Evolutionary conservation across 2,329 filamentous ascomycete species (phyloP).

Genomic region (Alternaria arbusti): DNA sequence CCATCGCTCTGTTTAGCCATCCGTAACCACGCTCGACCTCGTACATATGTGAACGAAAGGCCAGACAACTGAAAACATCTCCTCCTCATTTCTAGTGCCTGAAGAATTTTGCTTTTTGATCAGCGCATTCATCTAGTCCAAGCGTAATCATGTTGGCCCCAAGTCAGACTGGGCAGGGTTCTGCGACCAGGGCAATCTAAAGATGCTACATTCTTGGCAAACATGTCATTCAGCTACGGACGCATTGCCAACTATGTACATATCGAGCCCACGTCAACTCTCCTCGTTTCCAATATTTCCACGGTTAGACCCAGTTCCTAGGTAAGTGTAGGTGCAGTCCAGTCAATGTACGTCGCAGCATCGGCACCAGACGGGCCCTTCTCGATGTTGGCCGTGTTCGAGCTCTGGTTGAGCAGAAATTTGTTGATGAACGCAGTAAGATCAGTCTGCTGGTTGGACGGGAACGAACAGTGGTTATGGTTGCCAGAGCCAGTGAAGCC

Average conservation of each 20-base stretch:
- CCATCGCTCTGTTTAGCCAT: neutral
- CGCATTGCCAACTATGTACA: conserved; percentile 10
- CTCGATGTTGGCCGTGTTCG: conserved; percentile 43
- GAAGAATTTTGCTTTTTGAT: neutral
- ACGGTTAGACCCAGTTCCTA: conserved; percentile 18
- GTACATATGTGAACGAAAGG: neutral
- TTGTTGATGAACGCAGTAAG: conserved; percentile 63
- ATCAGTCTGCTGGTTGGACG: conserved; percentile 58
- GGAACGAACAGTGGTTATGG: conserved; percentile 64
- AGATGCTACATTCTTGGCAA: neutral
- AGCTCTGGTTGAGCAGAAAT: conserved; percentile 50
- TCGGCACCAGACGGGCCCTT: conserved; percentile 41
- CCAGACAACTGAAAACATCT: neutral
- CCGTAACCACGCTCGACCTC: neutral
- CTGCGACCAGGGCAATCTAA: neutral
- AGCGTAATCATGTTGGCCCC: neutral
- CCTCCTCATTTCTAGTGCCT: neutral
- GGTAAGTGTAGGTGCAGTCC: conserved; percentile 43
- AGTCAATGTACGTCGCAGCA: conserved; percentile 45
- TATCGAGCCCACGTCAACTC: conserved; percentile 11
- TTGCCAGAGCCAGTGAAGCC: conserved; percentile 63
- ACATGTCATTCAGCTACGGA: neutral
- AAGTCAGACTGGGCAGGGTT: neutral
- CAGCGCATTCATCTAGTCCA: neutral
- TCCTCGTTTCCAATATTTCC: neutral